Evolutionary conservation across 257 asterid species (phyloP), one percentile per base, ranked within the genome.

Genomic region (Scutellaria baicalensis): DNA sequence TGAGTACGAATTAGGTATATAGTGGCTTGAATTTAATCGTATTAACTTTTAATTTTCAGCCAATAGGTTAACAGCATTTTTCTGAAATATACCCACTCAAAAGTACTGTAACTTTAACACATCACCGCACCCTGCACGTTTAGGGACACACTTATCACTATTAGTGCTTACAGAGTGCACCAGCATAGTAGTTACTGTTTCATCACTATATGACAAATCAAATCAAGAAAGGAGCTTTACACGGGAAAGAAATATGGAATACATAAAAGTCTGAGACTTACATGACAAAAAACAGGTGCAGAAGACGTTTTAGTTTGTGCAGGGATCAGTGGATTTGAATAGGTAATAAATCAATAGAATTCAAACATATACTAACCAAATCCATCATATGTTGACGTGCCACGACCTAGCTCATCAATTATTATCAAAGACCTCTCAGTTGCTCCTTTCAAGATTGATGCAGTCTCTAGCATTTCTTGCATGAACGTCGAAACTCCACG

Each of bases 381-480:
- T 67, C 99, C 99, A 81, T 93, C 99, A 79, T 91, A 93, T 54
- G 99, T 93, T 42, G 99, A 91, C 8, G 99, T 91, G 68, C 97
- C 99, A 70, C 99, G 99, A 64, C 99, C 99, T 82, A 93, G 81
- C 84, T 93, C 99, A 70, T 93, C 99, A 76, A 93, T 84, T 72
- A 93, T 89, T 67, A 93, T 84, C 77, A 93, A 73, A 9, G 99
- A 93, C 79, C 82, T 93, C 63, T 80, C 81, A 27, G 96, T 89
- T 75, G 97, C 97, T 81, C 99, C 97, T 80, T 87, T 93, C 86
- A 93, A 83, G 83, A 93, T 93, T 39, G 99, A 91, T 59, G 99
- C 99, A 56, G 99, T 93, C 86, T 93, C 99, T 10, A 93, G 93
- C 99, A 93, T 93, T 81, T 93, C 97, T 88, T 93, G 99, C 99